Base-by-base conservation (phyloP, 2,329 filamentous ascomycete genomes). In the Fusarium sambucinum region DNA sequence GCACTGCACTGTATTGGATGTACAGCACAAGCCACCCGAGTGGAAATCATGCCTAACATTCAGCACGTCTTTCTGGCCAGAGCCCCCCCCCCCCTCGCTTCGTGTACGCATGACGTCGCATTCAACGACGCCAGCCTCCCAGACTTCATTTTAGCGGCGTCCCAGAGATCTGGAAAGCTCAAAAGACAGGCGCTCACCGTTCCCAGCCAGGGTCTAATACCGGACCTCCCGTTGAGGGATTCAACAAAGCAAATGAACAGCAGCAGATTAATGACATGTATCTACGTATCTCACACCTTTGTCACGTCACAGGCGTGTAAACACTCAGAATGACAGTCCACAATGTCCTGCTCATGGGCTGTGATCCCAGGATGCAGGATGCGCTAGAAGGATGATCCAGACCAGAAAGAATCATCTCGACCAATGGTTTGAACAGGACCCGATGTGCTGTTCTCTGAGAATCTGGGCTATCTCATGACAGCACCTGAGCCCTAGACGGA, bases 111-210 rank as follows among this genome's bases (percentile, higher is more conserved):
- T 68, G 60, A 59, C 53, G 60, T 54, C 52, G 52, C 59, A 63
- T 62, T 59, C 47, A 23, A 53, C 63, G 27, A 59, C 66, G 61
- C 69, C 48, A 70, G 52, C 54, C 70, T 61, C 35, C 55, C 47
- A 62, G 55, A 62, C 52, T 55, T 55, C 63, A 64, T 70, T 27
- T 54, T 74, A 74, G 72, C 70, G 72, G 60, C 68, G 68, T 72
- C 72, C 72, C 72, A 63, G 63, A 55, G 70, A 74, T 74, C 72
- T 74, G 72, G 72, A 60, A 74, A 72, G 59, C 56, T 55, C 54
- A 60, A 60, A 57, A 57, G 55, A 67, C 63, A 59, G 57, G 58
- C 52, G 42, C 57, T 57, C 63, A 59, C 60, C 64, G 62, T 69
- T 60, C 52, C 40, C 19, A 54, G 35, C 65, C 57, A 60, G 68